Percentiles rank a stretch among this genome's conserved stretches.
Conservation (phyloP, 257 asterid genomes). For the Mentha longifolia region DNA sequence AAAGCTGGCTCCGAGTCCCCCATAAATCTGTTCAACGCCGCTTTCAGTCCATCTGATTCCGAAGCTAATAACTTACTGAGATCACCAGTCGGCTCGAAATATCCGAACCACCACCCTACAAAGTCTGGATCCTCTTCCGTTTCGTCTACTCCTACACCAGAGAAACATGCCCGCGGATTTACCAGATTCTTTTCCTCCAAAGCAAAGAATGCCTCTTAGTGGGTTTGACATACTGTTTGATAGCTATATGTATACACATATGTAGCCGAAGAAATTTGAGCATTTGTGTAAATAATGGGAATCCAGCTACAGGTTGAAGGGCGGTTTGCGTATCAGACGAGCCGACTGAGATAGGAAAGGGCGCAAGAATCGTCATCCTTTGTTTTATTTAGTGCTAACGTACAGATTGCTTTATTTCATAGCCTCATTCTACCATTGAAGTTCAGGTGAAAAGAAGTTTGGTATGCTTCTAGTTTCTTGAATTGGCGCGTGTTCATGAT, state of each 20-base stretch:
- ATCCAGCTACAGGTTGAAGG: slow-evolving; percentile 11
- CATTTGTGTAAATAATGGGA: slow-evolving; percentile 47
- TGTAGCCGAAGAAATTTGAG: slow-evolving; percentile 35
- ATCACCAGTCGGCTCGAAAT: slow-evolving; percentile 59
- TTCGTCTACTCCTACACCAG: slow-evolving; percentile 70
- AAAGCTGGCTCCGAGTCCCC: slow-evolving; percentile 67
- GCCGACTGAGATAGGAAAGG: background rate
- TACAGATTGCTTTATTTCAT: slow-evolving; percentile 1
- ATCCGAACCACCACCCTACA: slow-evolving; percentile 60
- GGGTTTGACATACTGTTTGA: slow-evolving; percentile 16
- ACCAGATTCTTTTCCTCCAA: slow-evolving; percentile 87
- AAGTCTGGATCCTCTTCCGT: slow-evolving; percentile 67
- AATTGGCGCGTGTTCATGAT: slow-evolving; percentile 17
- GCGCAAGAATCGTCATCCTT: background rate
- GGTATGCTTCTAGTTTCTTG: background rate
- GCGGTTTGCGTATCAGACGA: background rate
- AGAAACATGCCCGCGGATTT: slow-evolving; percentile 76
- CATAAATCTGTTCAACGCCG: slow-evolving; percentile 41
- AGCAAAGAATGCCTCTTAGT: slow-evolving; percentile 53
- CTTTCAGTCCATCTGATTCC: slow-evolving; percentile 57
- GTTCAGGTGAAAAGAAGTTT: background rate
- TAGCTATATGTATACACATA: slow-evolving; percentile 23
- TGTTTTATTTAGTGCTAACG: background rate
- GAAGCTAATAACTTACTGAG: slow-evolving; percentile 57
- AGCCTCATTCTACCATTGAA: slow-evolving; percentile 7